Percentiles rank a stretch among this genome's conserved stretches.
Evolutionary conservation across 345 rosid species (phyloP).

Genomic region (Iberis pinnata): DNA sequence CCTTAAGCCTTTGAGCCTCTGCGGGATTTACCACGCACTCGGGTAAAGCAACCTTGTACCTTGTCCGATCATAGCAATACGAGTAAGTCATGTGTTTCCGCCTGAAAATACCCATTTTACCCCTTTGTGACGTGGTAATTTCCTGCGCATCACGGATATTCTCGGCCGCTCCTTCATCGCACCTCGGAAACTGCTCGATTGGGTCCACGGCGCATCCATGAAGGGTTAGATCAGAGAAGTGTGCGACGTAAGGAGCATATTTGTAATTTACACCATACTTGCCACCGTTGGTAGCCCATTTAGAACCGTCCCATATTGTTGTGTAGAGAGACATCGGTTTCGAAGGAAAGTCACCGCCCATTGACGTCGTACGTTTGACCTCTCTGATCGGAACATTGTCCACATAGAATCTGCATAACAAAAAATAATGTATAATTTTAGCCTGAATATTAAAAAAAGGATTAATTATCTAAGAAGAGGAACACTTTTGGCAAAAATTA

Average conservation of each 20-base stretch:
- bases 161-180: conserved; percentile 38
- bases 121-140: conserved; percentile 41
- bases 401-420: conserved; percentile 59
- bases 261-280: conserved; percentile 88
- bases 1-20: conserved; percentile 56
- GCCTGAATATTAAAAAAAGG: no score
- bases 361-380: conserved; percentile 50
- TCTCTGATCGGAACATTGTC: conserved; percentile 79
- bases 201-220: conserved; percentile 92
- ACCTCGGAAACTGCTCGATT: conserved; percentile 44
- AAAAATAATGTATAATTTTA: conserved; percentile 1
- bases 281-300: conserved; percentile 96
- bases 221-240: conserved; percentile 63
- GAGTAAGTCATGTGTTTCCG: conserved; percentile 81
- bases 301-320: conserved; percentile 94
- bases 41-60: conserved; percentile 56
- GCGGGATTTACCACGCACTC: conserved; percentile 59
- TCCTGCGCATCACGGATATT: conserved; percentile 32
- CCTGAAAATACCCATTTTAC: conserved; percentile 59
- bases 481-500: background rate
- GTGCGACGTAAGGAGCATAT: conserved; percentile 68
- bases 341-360: conserved; percentile 87
- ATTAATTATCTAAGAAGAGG: no score
- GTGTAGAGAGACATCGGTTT: conserved; percentile 95
- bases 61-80: conserved; percentile 72